phyloP scores from a whole-genome alignment of 768 basidiomycete genomes.

The Macrolepiota dolichaula region DNA sequence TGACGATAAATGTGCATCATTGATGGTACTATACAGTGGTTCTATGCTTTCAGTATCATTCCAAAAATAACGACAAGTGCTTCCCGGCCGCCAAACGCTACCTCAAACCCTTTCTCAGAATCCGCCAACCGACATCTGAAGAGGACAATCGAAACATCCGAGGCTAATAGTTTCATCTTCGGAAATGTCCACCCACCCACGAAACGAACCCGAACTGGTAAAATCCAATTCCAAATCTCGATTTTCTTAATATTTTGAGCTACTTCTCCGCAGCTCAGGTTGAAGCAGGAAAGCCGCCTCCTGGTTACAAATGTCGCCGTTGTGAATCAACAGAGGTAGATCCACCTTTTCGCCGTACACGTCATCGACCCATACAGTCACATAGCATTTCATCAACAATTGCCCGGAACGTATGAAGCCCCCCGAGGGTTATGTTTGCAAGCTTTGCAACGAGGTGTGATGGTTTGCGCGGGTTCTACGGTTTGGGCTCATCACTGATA shows the following conservation, averaged over 20 bases:
- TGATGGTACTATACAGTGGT: conserved; percentile 61
- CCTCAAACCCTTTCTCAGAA: conserved; percentile 67
- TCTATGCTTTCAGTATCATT: conserved; percentile 91
- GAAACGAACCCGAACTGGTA: conserved; percentile 59
- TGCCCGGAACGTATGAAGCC: conserved; percentile 77
- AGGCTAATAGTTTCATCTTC: conserved; percentile 67
- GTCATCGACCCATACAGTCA: conserved; percentile 8
- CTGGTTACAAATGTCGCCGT: conserved; percentile 73
- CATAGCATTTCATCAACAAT: conserved; percentile 70
- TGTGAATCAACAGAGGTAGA: conserved; percentile 73
- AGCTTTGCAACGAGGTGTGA: conserved; percentile 68
- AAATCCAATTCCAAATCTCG: conserved; percentile 15
- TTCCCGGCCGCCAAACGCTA: conserved; percentile 56
- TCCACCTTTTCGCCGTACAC: conserved; percentile 13
- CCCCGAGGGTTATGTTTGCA: conserved; percentile 85
- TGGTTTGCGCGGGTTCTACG: conserved; percentile 15
- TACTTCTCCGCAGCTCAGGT: conserved; percentile 25
- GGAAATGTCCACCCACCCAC: conserved; percentile 53
- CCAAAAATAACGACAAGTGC: conserved; percentile 41
- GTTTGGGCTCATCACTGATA: neutral
- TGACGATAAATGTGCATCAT: neutral
- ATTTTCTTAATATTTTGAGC: neutral
- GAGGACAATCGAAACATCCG: conserved; percentile 46
- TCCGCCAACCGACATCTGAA: conserved; percentile 39
- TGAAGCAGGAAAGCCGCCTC: conserved; percentile 56